Base-by-base conservation (phyloP, 306 rosid genomes). In the Astragalus membranaceus region DNA sequence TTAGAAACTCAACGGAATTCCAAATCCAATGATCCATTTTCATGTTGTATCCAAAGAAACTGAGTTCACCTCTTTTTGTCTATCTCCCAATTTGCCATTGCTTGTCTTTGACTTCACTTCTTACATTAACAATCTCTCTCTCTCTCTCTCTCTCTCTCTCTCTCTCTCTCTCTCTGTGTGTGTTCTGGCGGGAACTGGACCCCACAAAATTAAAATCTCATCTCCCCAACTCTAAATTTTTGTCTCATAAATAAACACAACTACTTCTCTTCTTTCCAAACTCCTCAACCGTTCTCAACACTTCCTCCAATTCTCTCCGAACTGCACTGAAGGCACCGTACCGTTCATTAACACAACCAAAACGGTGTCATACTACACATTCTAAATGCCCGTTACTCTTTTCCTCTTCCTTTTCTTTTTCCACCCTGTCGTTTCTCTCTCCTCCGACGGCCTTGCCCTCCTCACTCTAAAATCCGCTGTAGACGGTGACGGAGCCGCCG, bases 401-500 rank as follows among this genome's bases (percentile, higher is more conserved):
- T 43, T 32, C 67, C 2, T 59, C 1, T 0, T 71, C 20, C 17
- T 49, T 16, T 57, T 60, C 59, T 33, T 64, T 16, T 78, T 70
- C 46, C 46, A 67, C 17, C 30, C 59, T 26, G 69, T 54, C 7
- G 33, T 60, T 54, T 76, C 95, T 29, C 95, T 95, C 36, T 80
- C 95, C 47, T 83, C 95, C 29, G 97, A 95, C 72, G 99, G 99
- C 26, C 85, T 95, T 47, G 85, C 99, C 4, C 95, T 95, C 66
- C 91, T 95, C 51, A 89, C 99, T 12, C 87, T 95, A 1, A 95
- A 95, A 58, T 95, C 97, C 14, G 99, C 96, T 67, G 88, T 91
- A 5, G 95, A 91, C 36, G 81, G 73, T 0, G 71, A 72, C 11
- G 76, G 60, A 15, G 74, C 76, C 71, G 46, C 79, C 4, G 81